Percentiles rank a stretch among this genome's conserved stretches.
phyloP scores from a whole-genome alignment of 768 basidiomycete genomes.

The Neoboletus subvelutipes region DNA sequence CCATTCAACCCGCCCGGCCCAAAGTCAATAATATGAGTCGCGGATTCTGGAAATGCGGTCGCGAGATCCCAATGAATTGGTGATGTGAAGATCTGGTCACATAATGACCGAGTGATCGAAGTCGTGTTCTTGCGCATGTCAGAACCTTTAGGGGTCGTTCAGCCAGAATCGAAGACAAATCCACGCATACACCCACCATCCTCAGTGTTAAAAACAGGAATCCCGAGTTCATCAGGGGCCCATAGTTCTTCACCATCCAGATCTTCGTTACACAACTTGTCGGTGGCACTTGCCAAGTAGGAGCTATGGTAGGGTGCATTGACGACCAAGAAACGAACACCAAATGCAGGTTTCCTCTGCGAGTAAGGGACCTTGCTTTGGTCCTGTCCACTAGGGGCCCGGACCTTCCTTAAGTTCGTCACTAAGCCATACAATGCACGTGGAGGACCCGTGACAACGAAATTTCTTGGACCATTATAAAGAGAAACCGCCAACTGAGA shows the following conservation, averaged over 20 bases:
- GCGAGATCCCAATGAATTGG: slow-evolving; percentile 94
- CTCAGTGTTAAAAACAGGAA: slow-evolving; percentile 92
- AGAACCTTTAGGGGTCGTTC: slow-evolving; percentile 52
- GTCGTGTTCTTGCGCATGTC: slow-evolving; percentile 72
- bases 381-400: slow-evolving; percentile 82
- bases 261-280: slow-evolving; percentile 76
- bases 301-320: slow-evolving; percentile 94
- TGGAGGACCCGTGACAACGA: slow-evolving; percentile 91
- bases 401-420: slow-evolving; percentile 84
- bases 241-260: slow-evolving; percentile 78
- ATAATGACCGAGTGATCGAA: slow-evolving; percentile 84
- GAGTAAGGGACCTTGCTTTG: slow-evolving; percentile 95
- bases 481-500: slow-evolving; percentile 86
- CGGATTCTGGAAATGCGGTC: slow-evolving; percentile 83
- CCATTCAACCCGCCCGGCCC: slow-evolving; percentile 94
- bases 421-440: slow-evolving; percentile 93
- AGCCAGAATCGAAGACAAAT: slow-evolving; percentile 23
- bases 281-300: slow-evolving; percentile 73
- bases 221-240: slow-evolving; percentile 62
- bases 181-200: slow-evolving; percentile 58
- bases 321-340: slow-evolving; percentile 91
- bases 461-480: slow-evolving; percentile 86
- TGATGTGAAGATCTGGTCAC: slow-evolving; percentile 88
- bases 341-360: slow-evolving; percentile 92
- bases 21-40: slow-evolving; percentile 95